phyloP scores from a whole-genome alignment of 2,329 filamentous ascomycete genomes.

The Colletotrichum australisinense region DNA sequence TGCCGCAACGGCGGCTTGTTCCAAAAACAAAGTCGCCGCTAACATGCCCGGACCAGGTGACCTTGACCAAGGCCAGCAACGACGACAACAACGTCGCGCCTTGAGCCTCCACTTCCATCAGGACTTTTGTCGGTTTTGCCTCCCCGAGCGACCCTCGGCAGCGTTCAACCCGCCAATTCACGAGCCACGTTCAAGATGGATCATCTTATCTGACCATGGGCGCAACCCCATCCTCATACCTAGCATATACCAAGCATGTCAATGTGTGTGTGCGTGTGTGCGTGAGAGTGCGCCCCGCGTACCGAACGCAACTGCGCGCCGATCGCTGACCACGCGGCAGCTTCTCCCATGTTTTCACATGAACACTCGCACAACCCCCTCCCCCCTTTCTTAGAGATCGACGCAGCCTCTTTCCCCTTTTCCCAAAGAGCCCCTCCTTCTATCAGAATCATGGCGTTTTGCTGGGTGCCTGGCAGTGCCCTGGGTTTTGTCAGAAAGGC shows the following conservation, averaged over 20 bases:
- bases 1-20: constrained; percentile 29
- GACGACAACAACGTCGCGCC: constrained; percentile 16
- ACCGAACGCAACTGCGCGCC: constrained; percentile 19
- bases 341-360: constrained; percentile 16
- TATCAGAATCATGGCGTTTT: constrained; percentile 15
- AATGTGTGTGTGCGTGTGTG: background rate
- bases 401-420: constrained; percentile 23
- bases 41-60: constrained; percentile 5
- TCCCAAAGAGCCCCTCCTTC: background rate
- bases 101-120: constrained; percentile 21
- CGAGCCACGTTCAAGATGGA: background rate
- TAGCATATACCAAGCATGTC: background rate
- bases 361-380: background rate
- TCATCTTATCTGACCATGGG: constrained; percentile 5
- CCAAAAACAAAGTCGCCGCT: constrained; percentile 16
- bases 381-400: constrained; percentile 18
- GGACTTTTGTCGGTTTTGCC: background rate
- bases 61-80: constrained; percentile 9
- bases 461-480: background rate
- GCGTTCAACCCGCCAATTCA: background rate
- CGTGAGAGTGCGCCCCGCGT: constrained; percentile 17
- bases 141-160: background rate
- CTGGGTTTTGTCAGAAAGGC: background rate
- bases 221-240: background rate
- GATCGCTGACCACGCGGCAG: constrained; percentile 28